Percentiles rank a stretch among this genome's conserved stretches.
These are phyloP conservation scores for Barnettozyma populi DNA, from an alignment of 805 yeast genomes.

Conservation along the genomic window DNA sequence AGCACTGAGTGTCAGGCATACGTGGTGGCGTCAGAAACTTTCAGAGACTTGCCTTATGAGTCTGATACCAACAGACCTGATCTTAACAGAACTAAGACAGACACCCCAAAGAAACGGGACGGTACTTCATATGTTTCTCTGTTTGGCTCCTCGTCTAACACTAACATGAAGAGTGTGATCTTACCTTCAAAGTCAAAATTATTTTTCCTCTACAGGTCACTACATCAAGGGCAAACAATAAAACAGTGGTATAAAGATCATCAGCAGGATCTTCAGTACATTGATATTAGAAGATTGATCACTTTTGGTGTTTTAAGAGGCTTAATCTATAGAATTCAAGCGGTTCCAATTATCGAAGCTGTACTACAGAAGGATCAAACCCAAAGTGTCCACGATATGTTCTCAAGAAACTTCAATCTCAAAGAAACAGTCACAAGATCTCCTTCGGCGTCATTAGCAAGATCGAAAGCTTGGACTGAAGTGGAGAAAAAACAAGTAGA, in stretches of 20 bases:
- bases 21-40: constrained; percentile 44
- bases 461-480: constrained; percentile 11
- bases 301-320: constrained; percentile 84
- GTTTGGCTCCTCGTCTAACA: constrained; percentile 6
- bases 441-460: neutral
- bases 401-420: constrained; percentile 1
- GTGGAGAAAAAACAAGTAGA: constrained; percentile 12
- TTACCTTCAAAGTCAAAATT: constrained; percentile 62
- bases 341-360: constrained; percentile 49
- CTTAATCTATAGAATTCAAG: constrained; percentile 70
- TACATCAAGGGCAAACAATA: constrained; percentile 72
- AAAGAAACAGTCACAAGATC: neutral
- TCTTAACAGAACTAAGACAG: neutral
- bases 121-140: constrained; percentile 14
- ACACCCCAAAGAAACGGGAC: constrained; percentile 2
- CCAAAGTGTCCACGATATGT: constrained; percentile 8
- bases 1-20: constrained; percentile 84
- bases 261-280: constrained; percentile 45
- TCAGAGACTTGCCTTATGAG: constrained; percentile 31
- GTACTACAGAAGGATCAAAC: constrained; percentile 14
- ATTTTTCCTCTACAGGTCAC: constrained; percentile 68
- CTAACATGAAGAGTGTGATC: constrained; percentile 14
- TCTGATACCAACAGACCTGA: constrained; percentile 6
- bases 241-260: constrained; percentile 80
- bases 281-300: constrained; percentile 80